These are phyloP conservation scores for Sugiyamaella neomexicana DNA, from an alignment of 1,139 yeast species.

Conservation along the genomic window DNA sequence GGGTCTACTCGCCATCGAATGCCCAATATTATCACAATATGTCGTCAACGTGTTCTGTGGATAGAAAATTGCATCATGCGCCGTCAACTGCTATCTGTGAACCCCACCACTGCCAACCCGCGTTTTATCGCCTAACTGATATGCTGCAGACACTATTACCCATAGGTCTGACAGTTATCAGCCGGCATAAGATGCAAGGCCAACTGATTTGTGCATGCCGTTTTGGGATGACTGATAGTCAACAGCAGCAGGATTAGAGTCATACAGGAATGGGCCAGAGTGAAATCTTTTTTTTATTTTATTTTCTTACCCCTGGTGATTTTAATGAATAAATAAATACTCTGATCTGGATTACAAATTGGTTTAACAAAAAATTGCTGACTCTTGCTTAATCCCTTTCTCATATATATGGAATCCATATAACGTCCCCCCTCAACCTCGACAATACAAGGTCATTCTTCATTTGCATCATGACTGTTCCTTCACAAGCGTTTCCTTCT, in stretches of 20 bases:
- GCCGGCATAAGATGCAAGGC: slow-evolving; percentile 10
- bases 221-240: slow-evolving; percentile 10
- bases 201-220: slow-evolving; percentile 9
- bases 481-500: slow-evolving; percentile 31
- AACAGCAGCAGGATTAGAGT: background rate
- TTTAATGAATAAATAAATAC: background rate
- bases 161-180: slow-evolving; percentile 3
- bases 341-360: background rate
- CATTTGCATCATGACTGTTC: slow-evolving; percentile 10
- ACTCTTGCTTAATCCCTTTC: no score
- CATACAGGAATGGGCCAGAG: slow-evolving; percentile 5
- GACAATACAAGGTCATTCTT: background rate
- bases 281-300: slow-evolving; percentile 6
- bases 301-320: slow-evolving; percentile 9
- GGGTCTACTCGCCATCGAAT: no score
- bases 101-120: background rate
- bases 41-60: background rate
- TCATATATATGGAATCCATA: background rate
- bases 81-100: background rate
- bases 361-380: background rate
- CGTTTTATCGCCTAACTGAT: background rate
- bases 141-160: background rate
- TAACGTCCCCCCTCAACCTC: background rate
- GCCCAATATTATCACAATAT: background rate
- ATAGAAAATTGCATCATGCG: background rate